Percentiles rank a stretch among this genome's conserved stretches.
phyloP scores from a whole-genome alignment of 176 grass and related monocot genomes.

The Chloris gayana region DNA sequence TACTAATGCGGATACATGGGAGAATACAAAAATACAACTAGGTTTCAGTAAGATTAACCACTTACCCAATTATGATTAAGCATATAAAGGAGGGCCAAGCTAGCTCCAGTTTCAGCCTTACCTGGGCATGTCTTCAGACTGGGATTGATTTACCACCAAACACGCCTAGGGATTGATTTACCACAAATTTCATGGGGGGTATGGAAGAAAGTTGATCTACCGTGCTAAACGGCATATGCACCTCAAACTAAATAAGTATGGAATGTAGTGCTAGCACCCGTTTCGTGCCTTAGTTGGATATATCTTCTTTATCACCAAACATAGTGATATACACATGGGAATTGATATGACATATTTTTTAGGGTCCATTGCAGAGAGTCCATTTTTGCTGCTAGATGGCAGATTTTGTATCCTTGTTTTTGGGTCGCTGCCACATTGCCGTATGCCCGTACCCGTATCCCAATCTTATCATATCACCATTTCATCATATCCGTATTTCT shows the following conservation, averaged over 20 bases:
- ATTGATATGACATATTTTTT: background rate
- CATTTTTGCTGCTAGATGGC: background rate
- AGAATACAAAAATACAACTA: background rate
- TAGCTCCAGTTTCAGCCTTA: background rate
- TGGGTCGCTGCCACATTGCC: too few species aligned
- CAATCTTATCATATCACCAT: too few species aligned
- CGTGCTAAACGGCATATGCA: background rate
- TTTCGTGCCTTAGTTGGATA: background rate
- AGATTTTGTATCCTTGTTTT: background rate
- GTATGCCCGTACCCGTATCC: too few species aligned
- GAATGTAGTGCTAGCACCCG: background rate
- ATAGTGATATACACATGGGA: background rate
- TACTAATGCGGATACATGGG: background rate
- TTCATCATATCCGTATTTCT: too few species aligned
- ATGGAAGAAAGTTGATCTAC: background rate
- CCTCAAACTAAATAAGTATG: too few species aligned
- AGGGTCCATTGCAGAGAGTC: background rate
- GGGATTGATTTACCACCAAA: too few species aligned
- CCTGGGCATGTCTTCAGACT: background rate
- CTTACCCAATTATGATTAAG: background rate
- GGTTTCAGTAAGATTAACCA: background rate
- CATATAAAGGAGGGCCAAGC: background rate
- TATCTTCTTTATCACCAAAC: background rate
- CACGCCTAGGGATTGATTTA: background rate
- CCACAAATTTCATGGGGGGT: background rate